Evolutionary conservation across 441 rosid genomes (phyloP), one percentile per base, ranked within the genome.

Genomic region (Populus tomentosa): DNA sequence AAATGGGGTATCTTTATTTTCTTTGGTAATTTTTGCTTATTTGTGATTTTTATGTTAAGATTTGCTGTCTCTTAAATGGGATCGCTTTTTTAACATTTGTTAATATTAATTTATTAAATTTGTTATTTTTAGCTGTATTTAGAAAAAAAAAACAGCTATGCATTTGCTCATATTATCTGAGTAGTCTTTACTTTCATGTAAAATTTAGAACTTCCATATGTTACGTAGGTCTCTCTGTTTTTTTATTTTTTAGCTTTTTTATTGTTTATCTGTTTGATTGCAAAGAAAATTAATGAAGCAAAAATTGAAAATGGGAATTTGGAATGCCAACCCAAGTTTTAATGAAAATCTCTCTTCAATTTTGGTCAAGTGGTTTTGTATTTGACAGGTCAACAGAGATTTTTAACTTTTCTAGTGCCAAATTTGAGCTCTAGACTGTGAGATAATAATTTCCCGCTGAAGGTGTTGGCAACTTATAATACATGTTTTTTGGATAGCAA

Each of bases 1-100:
- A 83, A 75, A 75, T 68, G 80, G 82, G 84, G 78, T 66, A 69
- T 38, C 78, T 77, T 79, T 83, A 38, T 16, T 38, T 62, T 26
- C 79, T 81, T 82, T 75, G 69, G 67, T 30, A 20, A 28, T 75
- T 74, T 78, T 72, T 63, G 5, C 65, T 76, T 67, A 18, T 66
- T 70, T 50, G 5, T 14, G 14, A 16, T 73, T 70, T 74, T 79
- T 62, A 59, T 40, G 77, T n/a, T 46, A 63, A 72, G 69, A 42
- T 72, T 71, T 73, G 79, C 71, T 78, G 73, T 75, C 71, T 76
- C 35, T 68, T 36, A 32, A 13, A 35, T 73, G 73, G 69, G 65
- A 64, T 72, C 62, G 53, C 40, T 67, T 71, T 30, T 18, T 26
- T n/a, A 65, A 69, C 73, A 28, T 70, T 68, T 33, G 5, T 42